Evolutionary conservation across 2,329 filamentous ascomycete species (phyloP).

Genomic region (Helotiales sp.): DNA sequence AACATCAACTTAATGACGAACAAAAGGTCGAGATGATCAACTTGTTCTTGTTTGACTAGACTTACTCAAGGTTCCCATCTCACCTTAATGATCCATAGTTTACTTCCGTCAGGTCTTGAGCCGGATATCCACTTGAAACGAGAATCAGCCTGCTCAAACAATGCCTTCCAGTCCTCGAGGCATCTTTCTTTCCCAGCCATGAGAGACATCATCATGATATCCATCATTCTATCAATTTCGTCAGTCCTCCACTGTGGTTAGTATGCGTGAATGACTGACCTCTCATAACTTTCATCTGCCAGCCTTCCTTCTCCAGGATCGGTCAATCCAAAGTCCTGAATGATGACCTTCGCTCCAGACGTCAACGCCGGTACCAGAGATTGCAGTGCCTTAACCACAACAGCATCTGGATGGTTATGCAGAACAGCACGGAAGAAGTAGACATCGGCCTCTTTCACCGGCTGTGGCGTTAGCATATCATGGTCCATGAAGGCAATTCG

Average conservation of each 20-base stretch:
- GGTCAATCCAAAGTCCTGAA: constrained; percentile 5
- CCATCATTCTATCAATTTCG: constrained; percentile 1
- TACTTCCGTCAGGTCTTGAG: constrained; percentile 2
- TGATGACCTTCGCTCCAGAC: background rate
- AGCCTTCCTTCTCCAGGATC: background rate
- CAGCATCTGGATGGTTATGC: constrained; percentile 33
- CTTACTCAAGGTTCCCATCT: constrained; percentile 7
- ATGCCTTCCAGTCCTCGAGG: constrained; percentile 1
- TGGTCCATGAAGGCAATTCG: constrained; percentile 29
- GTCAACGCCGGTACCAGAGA: constrained; percentile 29
- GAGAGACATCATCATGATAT: constrained; percentile 7
- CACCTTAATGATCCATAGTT: constrained; percentile 2
- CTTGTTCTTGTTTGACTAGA: too few species aligned
- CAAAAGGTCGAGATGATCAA: too few species aligned
- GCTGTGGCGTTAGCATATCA: constrained; percentile 42
- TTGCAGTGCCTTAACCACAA: constrained; percentile 8
- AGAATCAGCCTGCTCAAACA: constrained; percentile 9
- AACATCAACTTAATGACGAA: too few species aligned
- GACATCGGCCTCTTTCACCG: constrained; percentile 38
- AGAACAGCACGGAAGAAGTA: constrained; percentile 32
- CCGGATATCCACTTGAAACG: constrained; percentile 2
- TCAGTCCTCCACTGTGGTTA: background rate
- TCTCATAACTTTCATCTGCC: constrained; percentile 8
- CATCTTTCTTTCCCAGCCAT: constrained; percentile 10
- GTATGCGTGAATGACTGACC: background rate